phyloP scores from a whole-genome alignment of 1,284 basidiomycete genomes.

The Pseudozyma tsukubaensis region DNA sequence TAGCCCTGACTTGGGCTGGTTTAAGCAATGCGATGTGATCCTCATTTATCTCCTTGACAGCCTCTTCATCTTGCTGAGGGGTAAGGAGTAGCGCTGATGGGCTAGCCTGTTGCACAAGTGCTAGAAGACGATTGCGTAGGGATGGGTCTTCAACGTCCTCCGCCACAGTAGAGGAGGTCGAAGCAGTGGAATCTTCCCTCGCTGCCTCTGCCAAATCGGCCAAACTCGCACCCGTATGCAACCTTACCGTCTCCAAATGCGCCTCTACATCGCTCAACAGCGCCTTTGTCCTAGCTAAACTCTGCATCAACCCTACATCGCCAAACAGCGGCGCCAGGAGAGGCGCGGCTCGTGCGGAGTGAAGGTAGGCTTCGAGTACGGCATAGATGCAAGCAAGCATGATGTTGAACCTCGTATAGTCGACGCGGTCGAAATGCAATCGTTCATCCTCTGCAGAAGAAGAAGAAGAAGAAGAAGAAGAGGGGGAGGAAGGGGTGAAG shows the following conservation, averaged over 20 bases:
- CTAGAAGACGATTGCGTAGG: background rate
- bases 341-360: background rate
- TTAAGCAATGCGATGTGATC: conserved; percentile 42
- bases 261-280: conserved; percentile 26
- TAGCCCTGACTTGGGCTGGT: conserved; percentile 28
- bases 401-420: conserved; percentile 55
- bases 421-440: conserved; percentile 33
- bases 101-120: background rate
- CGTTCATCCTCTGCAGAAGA: background rate
- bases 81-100: background rate
- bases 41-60: background rate
- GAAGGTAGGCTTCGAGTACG: conserved; percentile 20
- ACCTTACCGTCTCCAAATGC: conserved; percentile 23
- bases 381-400: conserved; percentile 53
- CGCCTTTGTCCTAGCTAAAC: conserved; percentile 16
- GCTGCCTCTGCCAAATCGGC: conserved; percentile 21
- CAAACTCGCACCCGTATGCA: conserved; percentile 24
- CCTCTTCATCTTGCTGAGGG: background rate
- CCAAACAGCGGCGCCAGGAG: conserved; percentile 12
- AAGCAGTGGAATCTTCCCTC: conserved; percentile 3
- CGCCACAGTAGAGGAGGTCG: background rate
- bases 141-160: conserved; percentile 11
- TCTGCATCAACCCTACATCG: conserved; percentile 12
- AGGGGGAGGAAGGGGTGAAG: conserved; percentile 7
- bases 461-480: conserved; percentile 1